These are phyloP conservation scores for Starmera pachycereana DNA, from an alignment of 805 yeast genomes.

Conservation along the genomic window DNA sequence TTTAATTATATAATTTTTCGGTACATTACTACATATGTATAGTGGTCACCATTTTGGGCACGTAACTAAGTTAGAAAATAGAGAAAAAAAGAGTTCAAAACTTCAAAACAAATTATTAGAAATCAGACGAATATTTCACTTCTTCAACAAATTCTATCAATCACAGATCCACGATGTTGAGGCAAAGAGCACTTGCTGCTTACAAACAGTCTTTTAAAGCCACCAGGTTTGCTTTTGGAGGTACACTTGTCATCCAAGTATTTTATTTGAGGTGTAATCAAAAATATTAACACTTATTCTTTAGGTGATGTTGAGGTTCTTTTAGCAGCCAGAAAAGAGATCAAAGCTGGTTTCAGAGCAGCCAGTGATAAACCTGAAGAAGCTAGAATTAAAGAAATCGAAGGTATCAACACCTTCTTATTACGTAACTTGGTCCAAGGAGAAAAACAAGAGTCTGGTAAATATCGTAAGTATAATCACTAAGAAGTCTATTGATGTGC, in stretches of 20 bases:
- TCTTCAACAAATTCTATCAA: too few species aligned
- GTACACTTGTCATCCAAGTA: slow-evolving; percentile 9
- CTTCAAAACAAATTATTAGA: too few species aligned
- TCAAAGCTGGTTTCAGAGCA: slow-evolving; percentile 41
- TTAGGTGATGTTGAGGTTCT: slow-evolving; percentile 31
- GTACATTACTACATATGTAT: too few species aligned
- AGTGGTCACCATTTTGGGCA: too few species aligned
- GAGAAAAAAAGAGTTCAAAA: too few species aligned
- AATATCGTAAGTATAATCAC: slow-evolving; percentile 22
- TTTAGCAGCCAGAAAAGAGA: slow-evolving; percentile 47
- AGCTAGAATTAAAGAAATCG: slow-evolving; percentile 44
- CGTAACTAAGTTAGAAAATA: too few species aligned
- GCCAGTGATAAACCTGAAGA: slow-evolving; percentile 38
- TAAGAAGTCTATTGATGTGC: slow-evolving; percentile 5
- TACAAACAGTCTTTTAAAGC: slow-evolving; percentile 63
- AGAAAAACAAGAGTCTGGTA: slow-evolving; percentile 30
- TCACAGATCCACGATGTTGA: not conserved
- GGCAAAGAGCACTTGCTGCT: slow-evolving; percentile 33
- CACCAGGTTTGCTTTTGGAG: slow-evolving; percentile 46
- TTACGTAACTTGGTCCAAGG: slow-evolving; percentile 85
- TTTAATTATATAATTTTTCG: too few species aligned
- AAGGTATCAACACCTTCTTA: slow-evolving; percentile 64
- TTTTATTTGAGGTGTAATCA: not conserved
- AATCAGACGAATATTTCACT: too few species aligned
- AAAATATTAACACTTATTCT: slow-evolving; percentile 9